Evolutionary conservation across 352 stramenopile species (phyloP).

Genomic region (Lagenidium sp.): DNA sequence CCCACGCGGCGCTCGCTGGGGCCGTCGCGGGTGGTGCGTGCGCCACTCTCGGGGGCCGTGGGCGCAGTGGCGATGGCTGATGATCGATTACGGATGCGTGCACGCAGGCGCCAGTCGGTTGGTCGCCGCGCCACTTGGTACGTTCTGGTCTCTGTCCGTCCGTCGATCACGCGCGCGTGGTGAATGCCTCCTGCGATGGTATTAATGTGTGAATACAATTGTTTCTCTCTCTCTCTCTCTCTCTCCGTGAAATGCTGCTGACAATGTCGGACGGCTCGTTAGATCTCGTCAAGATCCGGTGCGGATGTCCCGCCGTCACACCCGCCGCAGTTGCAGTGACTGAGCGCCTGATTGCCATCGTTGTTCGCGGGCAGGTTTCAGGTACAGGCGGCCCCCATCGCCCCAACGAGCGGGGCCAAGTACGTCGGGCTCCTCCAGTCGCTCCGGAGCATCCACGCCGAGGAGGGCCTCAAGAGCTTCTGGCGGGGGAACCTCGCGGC

Average conservation of each 20-base stretch:
- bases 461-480: conserved; percentile 76
- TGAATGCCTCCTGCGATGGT: too few relatives aligned
- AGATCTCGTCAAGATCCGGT: conserved; percentile 78
- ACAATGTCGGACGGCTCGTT: too few relatives aligned
- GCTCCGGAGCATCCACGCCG: conserved; percentile 54
- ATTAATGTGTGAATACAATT: too few relatives aligned
- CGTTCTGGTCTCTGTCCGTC: not conserved
- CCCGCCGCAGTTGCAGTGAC: not conserved
- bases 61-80: not conserved
- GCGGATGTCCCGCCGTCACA: not conserved
- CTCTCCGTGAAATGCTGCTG: too few relatives aligned
- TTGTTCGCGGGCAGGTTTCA: conserved; percentile 60
- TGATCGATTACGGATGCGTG: not conserved
- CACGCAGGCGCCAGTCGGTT: conserved; percentile 46
- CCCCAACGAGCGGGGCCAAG: conserved; percentile 16
- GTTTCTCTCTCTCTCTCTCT: too few relatives aligned
- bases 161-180: not conserved
- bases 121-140: conserved; percentile 61
- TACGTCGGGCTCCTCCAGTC: conserved; percentile 49
- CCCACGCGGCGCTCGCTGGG: conserved; percentile 46
- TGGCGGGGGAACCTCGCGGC: conserved; percentile 79
- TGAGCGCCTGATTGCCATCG: too few relatives aligned
- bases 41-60: not conserved
- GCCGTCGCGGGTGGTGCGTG: conserved; percentile 46
- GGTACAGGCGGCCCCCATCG: conserved; percentile 53